phyloP scores from a whole-genome alignment of 495 filamentous ascomycete species.

The Ascobolus immersus region DNA sequence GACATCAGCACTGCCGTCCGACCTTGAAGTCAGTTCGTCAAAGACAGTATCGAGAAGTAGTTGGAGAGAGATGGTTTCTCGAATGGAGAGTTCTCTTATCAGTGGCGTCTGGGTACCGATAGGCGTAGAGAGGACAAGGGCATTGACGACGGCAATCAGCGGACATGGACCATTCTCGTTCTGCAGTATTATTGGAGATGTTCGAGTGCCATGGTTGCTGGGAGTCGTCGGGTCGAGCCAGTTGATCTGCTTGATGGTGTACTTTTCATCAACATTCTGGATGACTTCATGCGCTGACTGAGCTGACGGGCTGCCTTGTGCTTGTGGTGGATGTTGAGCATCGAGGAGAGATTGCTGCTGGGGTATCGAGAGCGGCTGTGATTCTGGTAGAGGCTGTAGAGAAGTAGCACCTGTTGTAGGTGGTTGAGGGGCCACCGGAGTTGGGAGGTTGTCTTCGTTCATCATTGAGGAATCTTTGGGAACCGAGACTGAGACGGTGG shows the following conservation, averaged over 20 bases:
- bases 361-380: not conserved
- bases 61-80: slow-evolving; percentile 71
- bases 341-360: slow-evolving; percentile 1
- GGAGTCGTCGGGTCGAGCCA: slow-evolving; percentile 6
- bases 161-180: slow-evolving; percentile 89
- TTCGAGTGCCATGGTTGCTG: slow-evolving; percentile 10
- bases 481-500: not conserved
- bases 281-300: slow-evolving; percentile 7
- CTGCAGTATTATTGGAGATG: slow-evolving; percentile 64
- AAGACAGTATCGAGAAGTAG: slow-evolving; percentile 67
- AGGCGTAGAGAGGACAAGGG: slow-evolving; percentile 54
- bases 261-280: slow-evolving; percentile 13
- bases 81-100: slow-evolving; percentile 42
- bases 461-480: not conserved
- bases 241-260: slow-evolving; percentile 15
- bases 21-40: slow-evolving; percentile 59
- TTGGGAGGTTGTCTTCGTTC: not conserved
- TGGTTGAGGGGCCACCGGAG: not conserved
- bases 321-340: not conserved
- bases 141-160: slow-evolving; percentile 79
- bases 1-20: slow-evolving; percentile 24
- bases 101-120: slow-evolving; percentile 38
- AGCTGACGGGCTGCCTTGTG: slow-evolving; percentile 1
- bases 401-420: not conserved
- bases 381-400: slow-evolving; percentile 6